Percentiles rank a stretch among this genome's conserved stretches.
These are phyloP conservation scores for Galium porrigens DNA, from an alignment of 305 asterid genomes.

Conservation along the genomic window DNA sequence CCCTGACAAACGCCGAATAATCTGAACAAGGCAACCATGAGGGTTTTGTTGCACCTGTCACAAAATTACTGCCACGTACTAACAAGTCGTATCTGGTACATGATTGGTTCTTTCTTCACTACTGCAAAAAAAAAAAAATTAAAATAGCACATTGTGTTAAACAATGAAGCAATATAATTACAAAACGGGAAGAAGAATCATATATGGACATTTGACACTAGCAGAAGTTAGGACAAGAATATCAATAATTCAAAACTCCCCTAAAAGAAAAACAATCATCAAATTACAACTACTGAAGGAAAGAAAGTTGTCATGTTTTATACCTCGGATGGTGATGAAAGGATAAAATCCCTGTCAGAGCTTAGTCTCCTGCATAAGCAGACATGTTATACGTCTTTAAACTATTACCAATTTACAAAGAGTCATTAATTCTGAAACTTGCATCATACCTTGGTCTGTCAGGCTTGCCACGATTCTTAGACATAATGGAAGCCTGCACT, in stretches of 20 bases:
- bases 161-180: neutral
- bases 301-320: neutral
- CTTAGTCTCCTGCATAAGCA: constrained; percentile 33
- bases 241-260: neutral
- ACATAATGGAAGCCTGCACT: constrained; percentile 39
- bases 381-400: neutral
- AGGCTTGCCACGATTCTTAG: constrained; percentile 31
- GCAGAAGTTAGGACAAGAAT: neutral
- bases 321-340: constrained; percentile 29
- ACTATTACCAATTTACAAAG: neutral
- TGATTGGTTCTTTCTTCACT: neutral
- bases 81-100: neutral
- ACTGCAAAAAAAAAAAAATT: constrained; percentile 2
- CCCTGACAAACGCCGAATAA: neutral
- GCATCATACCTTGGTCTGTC: constrained; percentile 32
- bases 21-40: constrained; percentile 1
- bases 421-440: neutral
- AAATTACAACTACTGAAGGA: constrained; percentile 2
- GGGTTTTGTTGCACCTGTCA: neutral
- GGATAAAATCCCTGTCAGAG: constrained; percentile 25
- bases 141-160: neutral
- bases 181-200: neutral
- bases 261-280: neutral
- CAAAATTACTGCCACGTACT: neutral
- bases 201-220: neutral